Conservation (phyloP, 1,139 yeast genomes). For the Yamadazyma siamensis region DNA sequence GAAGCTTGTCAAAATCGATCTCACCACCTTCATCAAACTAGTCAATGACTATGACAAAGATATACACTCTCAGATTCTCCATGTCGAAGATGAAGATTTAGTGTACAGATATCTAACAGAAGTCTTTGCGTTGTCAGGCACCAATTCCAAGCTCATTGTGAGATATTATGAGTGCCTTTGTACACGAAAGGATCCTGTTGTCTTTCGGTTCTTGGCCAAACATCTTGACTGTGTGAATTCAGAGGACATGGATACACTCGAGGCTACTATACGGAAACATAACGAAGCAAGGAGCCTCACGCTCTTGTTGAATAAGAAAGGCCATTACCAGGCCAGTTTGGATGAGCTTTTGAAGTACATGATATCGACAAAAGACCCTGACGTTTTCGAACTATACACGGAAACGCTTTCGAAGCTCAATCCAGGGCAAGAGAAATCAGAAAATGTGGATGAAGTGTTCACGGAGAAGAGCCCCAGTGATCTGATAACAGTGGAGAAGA, state of each 20-base stretch:
- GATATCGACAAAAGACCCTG: no score
- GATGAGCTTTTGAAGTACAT: slow-evolving; percentile 20
- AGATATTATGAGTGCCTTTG: slow-evolving; percentile 4
- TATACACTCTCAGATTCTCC: slow-evolving; percentile 35
- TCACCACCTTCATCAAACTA: slow-evolving; percentile 32
- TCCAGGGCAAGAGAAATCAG: slow-evolving; percentile 7
- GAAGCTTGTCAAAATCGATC: slow-evolving; percentile 30
- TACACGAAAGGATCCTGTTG: neutral
- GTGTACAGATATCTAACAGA: slow-evolving; percentile 27
- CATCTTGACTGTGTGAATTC: slow-evolving; percentile 4
- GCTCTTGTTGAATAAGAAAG: slow-evolving; percentile 19
- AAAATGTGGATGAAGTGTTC: slow-evolving; percentile 26
- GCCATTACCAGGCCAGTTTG: slow-evolving; percentile 25
- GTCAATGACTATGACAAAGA: slow-evolving; percentile 35
- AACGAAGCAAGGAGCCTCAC: slow-evolving; percentile 32
- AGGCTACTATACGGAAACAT: slow-evolving; percentile 19
- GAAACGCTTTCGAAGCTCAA: no score
- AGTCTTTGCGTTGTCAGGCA: slow-evolving; percentile 12
- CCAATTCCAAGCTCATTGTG: slow-evolving; percentile 16
- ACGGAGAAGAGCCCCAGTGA: no score
- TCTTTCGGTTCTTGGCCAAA: slow-evolving; percentile 3
- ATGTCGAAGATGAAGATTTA: slow-evolving; percentile 20
- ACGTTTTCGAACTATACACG: no score
- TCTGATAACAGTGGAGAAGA: no score
- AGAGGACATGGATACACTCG: slow-evolving; percentile 16